These are phyloP conservation scores for Pestalotiopsis sp. DNA, from an alignment of 2,329 filamentous ascomycete species.

Conservation along the genomic window DNA sequence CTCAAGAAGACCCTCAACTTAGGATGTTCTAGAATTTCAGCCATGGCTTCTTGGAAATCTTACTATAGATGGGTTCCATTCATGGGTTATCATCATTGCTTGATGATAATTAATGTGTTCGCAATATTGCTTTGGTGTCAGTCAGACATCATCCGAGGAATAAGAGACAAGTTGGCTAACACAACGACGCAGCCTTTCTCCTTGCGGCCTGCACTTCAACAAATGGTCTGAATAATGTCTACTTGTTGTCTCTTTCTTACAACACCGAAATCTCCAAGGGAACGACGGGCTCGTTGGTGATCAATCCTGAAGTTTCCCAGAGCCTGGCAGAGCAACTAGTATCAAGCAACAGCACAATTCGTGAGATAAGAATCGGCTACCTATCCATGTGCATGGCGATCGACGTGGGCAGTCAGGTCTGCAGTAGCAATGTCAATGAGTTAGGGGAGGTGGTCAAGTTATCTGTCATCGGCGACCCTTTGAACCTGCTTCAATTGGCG, in stretches of 20 bases:
- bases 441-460: not conserved
- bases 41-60: not conserved
- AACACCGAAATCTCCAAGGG: not conserved
- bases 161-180: not conserved
- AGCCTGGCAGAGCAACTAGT: not conserved
- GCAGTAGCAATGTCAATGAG: not conserved
- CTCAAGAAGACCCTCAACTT: too few species aligned
- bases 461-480: not conserved
- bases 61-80: not conserved
- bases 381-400: not conserved
- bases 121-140: not conserved
- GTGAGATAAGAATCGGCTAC: not conserved
- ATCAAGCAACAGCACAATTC: not conserved
- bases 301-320: not conserved
- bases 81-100: not conserved
- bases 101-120: not conserved
- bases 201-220: not conserved
- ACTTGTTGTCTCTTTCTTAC: not conserved
- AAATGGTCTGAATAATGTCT: not conserved
- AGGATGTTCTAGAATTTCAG: too few species aligned
- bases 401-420: not conserved
- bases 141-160: not conserved
- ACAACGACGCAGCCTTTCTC: not conserved
- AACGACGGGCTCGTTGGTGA: not conserved
- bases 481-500: not conserved